Conservation (phyloP, 345 rosid genomes). For the Citrus reticulata region DNA sequence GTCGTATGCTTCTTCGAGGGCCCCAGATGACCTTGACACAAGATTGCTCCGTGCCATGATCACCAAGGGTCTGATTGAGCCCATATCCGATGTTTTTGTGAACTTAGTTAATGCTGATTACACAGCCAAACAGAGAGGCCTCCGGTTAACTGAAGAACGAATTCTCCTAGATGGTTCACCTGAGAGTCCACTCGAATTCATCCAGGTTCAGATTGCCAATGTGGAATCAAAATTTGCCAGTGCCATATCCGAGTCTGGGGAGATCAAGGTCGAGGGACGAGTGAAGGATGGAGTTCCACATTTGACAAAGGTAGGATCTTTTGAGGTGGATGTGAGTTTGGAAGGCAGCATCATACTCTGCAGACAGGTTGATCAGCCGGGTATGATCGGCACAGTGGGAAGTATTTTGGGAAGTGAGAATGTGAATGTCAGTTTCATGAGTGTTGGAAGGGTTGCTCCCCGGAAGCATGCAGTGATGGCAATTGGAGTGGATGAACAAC, state of each 20-base stretch:
- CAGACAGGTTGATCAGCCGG: constrained; percentile 84
- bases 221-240: constrained; percentile 78
- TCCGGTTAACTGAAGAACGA: constrained; percentile 70
- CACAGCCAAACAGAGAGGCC: constrained; percentile 79
- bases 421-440: constrained; percentile 82
- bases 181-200: constrained; percentile 62
- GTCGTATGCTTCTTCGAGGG: constrained; percentile 70
- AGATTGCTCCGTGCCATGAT: constrained; percentile 86
- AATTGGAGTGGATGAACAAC: constrained; percentile 75
- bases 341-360: constrained; percentile 78
- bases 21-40: constrained; percentile 82
- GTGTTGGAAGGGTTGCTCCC: constrained; percentile 83
- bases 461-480: constrained; percentile 85
- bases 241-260: constrained; percentile 68
- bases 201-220: constrained; percentile 73
- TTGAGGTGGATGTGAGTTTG: constrained; percentile 75
- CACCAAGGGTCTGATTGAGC: constrained; percentile 72
- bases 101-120: constrained; percentile 81
- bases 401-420: constrained; percentile 72
- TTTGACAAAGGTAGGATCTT: constrained; percentile 73
- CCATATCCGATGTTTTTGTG: constrained; percentile 65
- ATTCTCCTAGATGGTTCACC: constrained; percentile 57
- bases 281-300: constrained; percentile 80
- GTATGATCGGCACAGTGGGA: constrained; percentile 77
- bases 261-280: constrained; percentile 64